A percentile compares a stretch with the other conserved stretches of the same genome.
These are phyloP conservation scores for Cutaneotrichosporon cutaneum DNA, from an alignment of 1,284 basidiomycete species.

Conservation along the genomic window DNA sequence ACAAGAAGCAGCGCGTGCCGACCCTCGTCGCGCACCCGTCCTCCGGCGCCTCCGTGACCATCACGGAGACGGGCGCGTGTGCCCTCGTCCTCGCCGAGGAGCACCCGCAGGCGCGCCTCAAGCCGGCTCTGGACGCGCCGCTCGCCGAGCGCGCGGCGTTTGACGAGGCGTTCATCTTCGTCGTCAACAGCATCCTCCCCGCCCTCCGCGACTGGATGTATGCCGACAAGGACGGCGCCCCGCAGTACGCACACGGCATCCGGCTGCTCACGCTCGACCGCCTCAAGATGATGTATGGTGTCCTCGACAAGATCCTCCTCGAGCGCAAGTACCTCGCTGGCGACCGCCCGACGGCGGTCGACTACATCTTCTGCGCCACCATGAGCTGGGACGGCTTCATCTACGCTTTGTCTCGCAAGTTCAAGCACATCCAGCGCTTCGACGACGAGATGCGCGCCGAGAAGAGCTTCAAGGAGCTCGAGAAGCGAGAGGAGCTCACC, in stretches of 20 bases:
- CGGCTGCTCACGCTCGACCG: slow-evolving; percentile 19
- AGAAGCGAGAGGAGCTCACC: neutral
- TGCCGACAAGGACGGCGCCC: slow-evolving; percentile 22
- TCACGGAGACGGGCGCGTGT: slow-evolving; percentile 30
- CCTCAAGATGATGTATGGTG: slow-evolving; percentile 8
- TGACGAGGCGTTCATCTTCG: slow-evolving; percentile 26
- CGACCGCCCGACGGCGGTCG: slow-evolving; percentile 11
- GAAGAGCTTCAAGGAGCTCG: slow-evolving; percentile 13
- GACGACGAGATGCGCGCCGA: slow-evolving; percentile 11
- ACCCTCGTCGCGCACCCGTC: slow-evolving; percentile 19
- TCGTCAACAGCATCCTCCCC: slow-evolving; percentile 30
- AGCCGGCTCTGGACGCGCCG: slow-evolving; percentile 9
- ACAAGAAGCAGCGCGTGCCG: slow-evolving; percentile 32
- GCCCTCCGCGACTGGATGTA: slow-evolving; percentile 35
- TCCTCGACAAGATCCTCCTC: slow-evolving; percentile 9
- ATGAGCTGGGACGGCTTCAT: slow-evolving; percentile 19
- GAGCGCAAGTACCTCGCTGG: slow-evolving; percentile 7
- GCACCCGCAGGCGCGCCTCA: slow-evolving; percentile 19
- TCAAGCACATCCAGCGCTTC: slow-evolving; percentile 12
- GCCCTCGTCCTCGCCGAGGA: slow-evolving; percentile 25
- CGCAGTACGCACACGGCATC: slow-evolving; percentile 12
- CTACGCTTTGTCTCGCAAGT: slow-evolving; percentile 2
- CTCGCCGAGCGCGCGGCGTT: slow-evolving; percentile 15
- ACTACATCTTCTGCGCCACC: slow-evolving; percentile 19
- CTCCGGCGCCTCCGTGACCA: slow-evolving; percentile 3